These are phyloP conservation scores for Thielaviopsis punctulata DNA, from an alignment of 2,329 filamentous ascomycete genomes.

Conservation along the genomic window DNA sequence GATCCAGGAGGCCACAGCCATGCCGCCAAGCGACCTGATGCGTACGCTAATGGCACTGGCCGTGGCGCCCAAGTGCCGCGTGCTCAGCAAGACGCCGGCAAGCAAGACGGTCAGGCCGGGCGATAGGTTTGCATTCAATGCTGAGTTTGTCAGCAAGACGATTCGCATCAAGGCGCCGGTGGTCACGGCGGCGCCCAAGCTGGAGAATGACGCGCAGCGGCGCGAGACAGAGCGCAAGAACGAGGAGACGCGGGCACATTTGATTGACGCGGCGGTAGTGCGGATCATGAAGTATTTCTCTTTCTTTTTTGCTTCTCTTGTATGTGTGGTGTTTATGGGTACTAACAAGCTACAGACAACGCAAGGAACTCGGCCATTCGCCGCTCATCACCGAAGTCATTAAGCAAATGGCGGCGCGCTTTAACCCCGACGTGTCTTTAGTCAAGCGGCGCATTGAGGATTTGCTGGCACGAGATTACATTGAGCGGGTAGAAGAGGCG, in stretches of 20 bases:
- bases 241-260: constrained; percentile 50
- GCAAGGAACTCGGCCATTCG: constrained; percentile 53
- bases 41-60: constrained; percentile 68
- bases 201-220: constrained; percentile 55
- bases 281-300: constrained; percentile 69
- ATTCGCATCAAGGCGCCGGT: constrained; percentile 82
- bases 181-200: constrained; percentile 64
- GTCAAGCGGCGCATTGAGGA: constrained; percentile 72
- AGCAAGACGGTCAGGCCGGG: constrained; percentile 59
- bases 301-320: background rate
- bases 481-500: constrained; percentile 57
- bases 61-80: constrained; percentile 64
- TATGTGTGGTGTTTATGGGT: background rate
- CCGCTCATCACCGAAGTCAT: constrained; percentile 57
- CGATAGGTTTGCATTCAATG: constrained; percentile 71
- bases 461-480: constrained; percentile 58
- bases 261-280: constrained; percentile 61
- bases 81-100: constrained; percentile 65
- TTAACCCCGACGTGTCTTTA: constrained; percentile 59
- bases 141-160: constrained; percentile 62
- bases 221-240: constrained; percentile 62
- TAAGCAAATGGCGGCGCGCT: constrained; percentile 47
- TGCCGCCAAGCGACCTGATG: constrained; percentile 55
- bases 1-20: constrained; percentile 67
- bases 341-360: constrained; percentile 36